These are phyloP conservation scores for Dioszegia aurantiaca DNA, from an alignment of 768 basidiomycete species.

Conservation along the genomic window DNA sequence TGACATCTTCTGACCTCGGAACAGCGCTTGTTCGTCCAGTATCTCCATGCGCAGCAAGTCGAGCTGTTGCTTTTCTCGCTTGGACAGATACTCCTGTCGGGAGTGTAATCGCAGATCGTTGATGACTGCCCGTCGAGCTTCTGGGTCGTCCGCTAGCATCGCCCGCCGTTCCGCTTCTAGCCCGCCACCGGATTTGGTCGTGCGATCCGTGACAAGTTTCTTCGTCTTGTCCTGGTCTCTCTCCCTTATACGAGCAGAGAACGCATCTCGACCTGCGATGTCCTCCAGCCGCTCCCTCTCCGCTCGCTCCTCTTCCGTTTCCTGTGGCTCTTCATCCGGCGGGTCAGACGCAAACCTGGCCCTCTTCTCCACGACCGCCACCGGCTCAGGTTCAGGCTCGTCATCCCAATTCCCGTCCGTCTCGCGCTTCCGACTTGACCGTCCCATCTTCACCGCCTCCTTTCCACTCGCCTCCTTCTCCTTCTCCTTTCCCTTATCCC, in stretches of 20 bases:
- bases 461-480: slow-evolving; percentile 46
- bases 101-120: slow-evolving; percentile 80
- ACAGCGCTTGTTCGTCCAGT: slow-evolving; percentile 86
- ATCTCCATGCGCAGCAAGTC: slow-evolving; percentile 90
- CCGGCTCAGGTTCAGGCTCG: slow-evolving; percentile 65
- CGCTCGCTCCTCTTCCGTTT: slow-evolving; percentile 67
- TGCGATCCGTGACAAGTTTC: slow-evolving; percentile 86
- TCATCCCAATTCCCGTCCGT: slow-evolving; percentile 83
- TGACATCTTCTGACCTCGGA: slow-evolving; percentile 84
- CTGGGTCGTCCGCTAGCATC: slow-evolving; percentile 72
- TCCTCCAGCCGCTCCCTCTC: slow-evolving; percentile 78
- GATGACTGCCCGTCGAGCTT: slow-evolving; percentile 58
- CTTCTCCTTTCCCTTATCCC: slow-evolving; percentile 58
- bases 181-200: slow-evolving; percentile 67
- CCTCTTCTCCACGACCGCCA: slow-evolving; percentile 33
- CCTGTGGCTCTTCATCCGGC: slow-evolving; percentile 35
- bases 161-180: slow-evolving; percentile 79
- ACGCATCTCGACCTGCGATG: slow-evolving; percentile 81
- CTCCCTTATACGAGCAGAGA: slow-evolving; percentile 79
- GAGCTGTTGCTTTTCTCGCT: slow-evolving; percentile 92
- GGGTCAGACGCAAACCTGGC: slow-evolving; percentile 33
- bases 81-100: slow-evolving; percentile 91
- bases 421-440: slow-evolving; percentile 66
- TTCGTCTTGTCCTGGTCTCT: slow-evolving; percentile 82
- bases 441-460: slow-evolving; percentile 27